Base-by-base conservation (phyloP, 2,329 filamentous ascomycete genomes). In the Hypocreales sp. region DNA sequence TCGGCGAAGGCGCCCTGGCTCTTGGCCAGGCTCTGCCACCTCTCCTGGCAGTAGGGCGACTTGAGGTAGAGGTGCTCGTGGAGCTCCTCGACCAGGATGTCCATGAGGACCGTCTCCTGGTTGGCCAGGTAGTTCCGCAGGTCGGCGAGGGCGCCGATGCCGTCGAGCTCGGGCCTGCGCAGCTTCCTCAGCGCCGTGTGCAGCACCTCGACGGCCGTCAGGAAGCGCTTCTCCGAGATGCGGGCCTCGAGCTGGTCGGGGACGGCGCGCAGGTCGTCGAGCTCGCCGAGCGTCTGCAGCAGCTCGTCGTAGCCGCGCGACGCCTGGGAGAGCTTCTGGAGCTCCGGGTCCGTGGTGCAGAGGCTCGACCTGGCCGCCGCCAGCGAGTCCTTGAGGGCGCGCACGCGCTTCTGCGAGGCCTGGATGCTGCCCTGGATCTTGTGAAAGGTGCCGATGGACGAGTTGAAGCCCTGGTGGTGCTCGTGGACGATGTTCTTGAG, bases 401-500 rank as follows among this genome's bases (percentile, higher is more conserved):
- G 73, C 29, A 98, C 82, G 33, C 83, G 74, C 43, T 75, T 75
- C 53, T 98, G 90, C 11, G 84, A 93, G 27, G 72, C 64, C 42
- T 87, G 80, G 38, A 98, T 90, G 53, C 83, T 93, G 28, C 76
- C 73, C 51, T 98, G 90, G 35, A 98, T 98, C 54, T 92, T 94
- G 61, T 98, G 92, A 47, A 95, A 98, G 13, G 87, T 95, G 51
- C 87, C 90, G 36, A 98, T 95, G 27, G 87, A 94, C 52, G 83
- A 93, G 56, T 95, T 98, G 66, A 98, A 98, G 25, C 90, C 92
- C 52, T 98, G 90, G 47, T 98, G 87, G 47, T 98, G 87, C 56
- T 98, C 87, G 51, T 98, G 93, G 15, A 98, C 90, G 41, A 98
- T 93, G 19, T 76, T 74, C 53, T 93, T 94, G 31, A 98, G 64